phyloP scores from a whole-genome alignment of 2,329 filamentous ascomycete genomes.

The Botrytis squamosa region DNA sequence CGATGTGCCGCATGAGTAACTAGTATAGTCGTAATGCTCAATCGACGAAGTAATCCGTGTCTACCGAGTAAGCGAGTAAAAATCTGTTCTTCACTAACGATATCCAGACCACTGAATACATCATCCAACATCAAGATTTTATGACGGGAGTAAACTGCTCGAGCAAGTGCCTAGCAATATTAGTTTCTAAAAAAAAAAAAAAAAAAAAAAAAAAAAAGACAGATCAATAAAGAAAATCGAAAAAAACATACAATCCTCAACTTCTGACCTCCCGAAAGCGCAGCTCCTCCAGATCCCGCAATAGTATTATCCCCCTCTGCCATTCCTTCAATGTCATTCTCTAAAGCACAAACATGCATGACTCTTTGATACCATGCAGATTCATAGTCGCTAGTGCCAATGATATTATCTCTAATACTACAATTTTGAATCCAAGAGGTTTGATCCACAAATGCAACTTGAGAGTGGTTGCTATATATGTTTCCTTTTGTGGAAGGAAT shows the following conservation, averaged over 20 bases:
- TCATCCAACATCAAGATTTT: conserved; percentile 35
- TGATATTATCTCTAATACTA: conserved; percentile 43
- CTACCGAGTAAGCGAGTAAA: conserved; percentile 30
- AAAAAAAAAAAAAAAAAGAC: too few species aligned
- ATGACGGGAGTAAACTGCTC: conserved; percentile 44
- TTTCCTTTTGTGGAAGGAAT: conserved; percentile 28
- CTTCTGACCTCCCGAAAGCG: conserved; percentile 74
- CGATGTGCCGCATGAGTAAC: conserved; percentile 38
- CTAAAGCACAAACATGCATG: conserved; percentile 62
- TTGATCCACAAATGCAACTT: conserved; percentile 46
- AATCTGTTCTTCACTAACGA: conserved; percentile 30
- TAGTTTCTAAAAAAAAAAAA: neutral
- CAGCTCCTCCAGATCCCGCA: conserved; percentile 73
- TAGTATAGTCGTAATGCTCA: conserved; percentile 41
- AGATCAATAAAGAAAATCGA: conserved; percentile 41
- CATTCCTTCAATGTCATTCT: conserved; percentile 51
- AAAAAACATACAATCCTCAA: conserved; percentile 60
- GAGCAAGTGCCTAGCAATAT: conserved; percentile 51
- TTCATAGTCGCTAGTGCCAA: conserved; percentile 45
- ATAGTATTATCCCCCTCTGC: conserved; percentile 61
- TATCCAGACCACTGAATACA: conserved; percentile 37
- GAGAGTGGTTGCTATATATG: conserved; percentile 23
- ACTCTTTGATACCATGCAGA: conserved; percentile 61
- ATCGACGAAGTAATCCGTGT: conserved; percentile 28
- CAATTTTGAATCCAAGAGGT: conserved; percentile 46